These are phyloP conservation scores for Sinapis alba DNA, from an alignment of 441 rosid genomes.

Conservation along the genomic window DNA sequence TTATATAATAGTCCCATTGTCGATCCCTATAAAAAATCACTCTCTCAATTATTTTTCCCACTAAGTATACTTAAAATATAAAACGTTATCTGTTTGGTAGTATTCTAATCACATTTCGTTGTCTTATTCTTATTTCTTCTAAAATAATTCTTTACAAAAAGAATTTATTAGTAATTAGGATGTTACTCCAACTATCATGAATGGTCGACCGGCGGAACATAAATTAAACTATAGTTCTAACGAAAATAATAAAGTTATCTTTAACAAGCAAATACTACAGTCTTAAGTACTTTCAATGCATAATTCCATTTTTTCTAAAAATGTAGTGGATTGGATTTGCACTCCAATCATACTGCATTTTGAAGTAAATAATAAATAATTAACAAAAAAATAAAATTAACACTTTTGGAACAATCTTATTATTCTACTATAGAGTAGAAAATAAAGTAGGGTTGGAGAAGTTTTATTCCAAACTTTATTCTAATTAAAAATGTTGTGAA, in stretches of 20 bases:
- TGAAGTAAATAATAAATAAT: not conserved
- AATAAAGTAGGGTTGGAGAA: too few relatives aligned
- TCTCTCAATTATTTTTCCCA: constrained; percentile 14
- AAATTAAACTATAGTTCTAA: not conserved
- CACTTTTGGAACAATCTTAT: not conserved
- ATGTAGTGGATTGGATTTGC: not conserved
- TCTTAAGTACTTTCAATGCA: not conserved
- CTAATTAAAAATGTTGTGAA: not conserved
- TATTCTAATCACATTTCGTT: not conserved
- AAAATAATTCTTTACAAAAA: too few relatives aligned
- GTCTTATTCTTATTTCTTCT: not conserved
- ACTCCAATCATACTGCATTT: not conserved
- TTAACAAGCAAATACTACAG: not conserved
- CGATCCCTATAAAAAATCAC: constrained; percentile 24
- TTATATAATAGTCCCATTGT: constrained; percentile 7
- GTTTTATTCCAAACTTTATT: not conserved
- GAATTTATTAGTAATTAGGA: not conserved
- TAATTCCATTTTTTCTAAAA: too few relatives aligned
- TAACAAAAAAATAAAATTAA: not conserved
- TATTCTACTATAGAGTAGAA: not conserved
- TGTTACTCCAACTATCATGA: not conserved
- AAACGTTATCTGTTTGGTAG: constrained; percentile 22
- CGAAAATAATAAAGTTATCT: not conserved
- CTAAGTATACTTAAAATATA: not conserved
- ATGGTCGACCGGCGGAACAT: not conserved